Evolutionary conservation across 192 early-diverging fungal genomes (phyloP).

Genomic region (Cetraspora pellucida): DNA sequence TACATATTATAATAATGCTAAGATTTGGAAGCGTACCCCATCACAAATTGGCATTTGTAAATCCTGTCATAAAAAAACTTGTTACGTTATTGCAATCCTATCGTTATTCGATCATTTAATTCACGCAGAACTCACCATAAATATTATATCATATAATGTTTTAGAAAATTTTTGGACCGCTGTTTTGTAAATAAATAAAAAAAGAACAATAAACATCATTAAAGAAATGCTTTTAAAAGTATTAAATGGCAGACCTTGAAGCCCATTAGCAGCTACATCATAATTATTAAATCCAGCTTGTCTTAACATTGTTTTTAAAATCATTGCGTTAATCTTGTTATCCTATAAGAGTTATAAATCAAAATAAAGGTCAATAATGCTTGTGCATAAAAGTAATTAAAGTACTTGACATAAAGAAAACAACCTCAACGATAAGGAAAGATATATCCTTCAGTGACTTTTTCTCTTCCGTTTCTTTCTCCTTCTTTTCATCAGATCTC

Average conservation of each 20-base stretch:
- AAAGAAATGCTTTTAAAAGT: no score
- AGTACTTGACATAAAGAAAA: not conserved
- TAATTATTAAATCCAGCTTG: not conserved
- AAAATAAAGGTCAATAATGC: not conserved
- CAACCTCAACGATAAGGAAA: constrained; percentile 13
- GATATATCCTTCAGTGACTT: not conserved
- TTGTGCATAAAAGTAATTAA: not conserved
- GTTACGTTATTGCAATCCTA: not conserved
- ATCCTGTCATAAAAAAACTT: not conserved
- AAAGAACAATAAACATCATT: no score
- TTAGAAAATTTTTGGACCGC: not conserved
- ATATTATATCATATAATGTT: constrained; percentile 5
- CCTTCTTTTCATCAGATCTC: not conserved
- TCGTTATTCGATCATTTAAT: not conserved
- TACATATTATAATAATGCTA: not conserved
- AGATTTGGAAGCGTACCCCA: not conserved
- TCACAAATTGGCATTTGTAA: constrained; percentile 10
- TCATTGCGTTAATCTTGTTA: constrained; percentile 20
- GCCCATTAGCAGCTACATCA: constrained; percentile 1
- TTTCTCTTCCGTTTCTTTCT: not conserved
- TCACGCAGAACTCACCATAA: not conserved
- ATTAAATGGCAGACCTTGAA: not conserved
- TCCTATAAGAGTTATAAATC: not conserved
- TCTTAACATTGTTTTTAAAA: constrained; percentile 15
- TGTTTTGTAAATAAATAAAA: not conserved